A percentile compares a stretch with the other conserved stretches of the same genome.
phyloP scores from a whole-genome alignment of 208 protist species.

The Novymonas esmeraldas region DNA sequence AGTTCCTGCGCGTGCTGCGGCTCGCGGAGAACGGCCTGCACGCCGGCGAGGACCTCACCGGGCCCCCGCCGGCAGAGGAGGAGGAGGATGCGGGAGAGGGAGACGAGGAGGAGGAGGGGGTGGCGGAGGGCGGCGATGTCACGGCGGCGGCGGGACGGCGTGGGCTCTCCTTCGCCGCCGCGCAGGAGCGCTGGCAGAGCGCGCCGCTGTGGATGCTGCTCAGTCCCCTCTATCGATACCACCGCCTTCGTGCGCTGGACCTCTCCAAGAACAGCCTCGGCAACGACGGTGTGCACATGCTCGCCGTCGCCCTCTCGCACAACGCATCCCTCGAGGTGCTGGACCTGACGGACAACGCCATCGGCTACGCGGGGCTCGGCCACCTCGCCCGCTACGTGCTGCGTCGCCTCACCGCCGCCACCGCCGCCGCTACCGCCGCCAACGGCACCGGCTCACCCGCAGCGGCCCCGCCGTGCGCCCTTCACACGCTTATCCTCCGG shows the following conservation, averaged over 20 bases:
- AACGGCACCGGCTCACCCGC: slow-evolving; percentile 25
- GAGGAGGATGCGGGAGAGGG: slow-evolving; percentile 45
- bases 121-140: slow-evolving; percentile 1
- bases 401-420: slow-evolving; percentile 42
- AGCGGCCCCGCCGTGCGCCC: slow-evolving; percentile 26
- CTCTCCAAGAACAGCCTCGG: slow-evolving; percentile 77
- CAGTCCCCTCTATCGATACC: slow-evolving; percentile 70
- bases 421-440: slow-evolving; percentile 17
- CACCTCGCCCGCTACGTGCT: slow-evolving; percentile 73
- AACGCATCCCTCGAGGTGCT: slow-evolving; percentile 78
- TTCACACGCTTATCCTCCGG: slow-evolving; percentile 47
- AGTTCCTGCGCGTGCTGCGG: slow-evolving; percentile 82
- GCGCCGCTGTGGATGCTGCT: slow-evolving; percentile 79
- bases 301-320: slow-evolving; percentile 69
- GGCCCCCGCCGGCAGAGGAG: slow-evolving; percentile 41
- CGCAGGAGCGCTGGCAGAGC: slow-evolving; percentile 57
- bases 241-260: slow-evolving; percentile 76
- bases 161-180: slow-evolving; percentile 19
- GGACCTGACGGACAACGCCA: slow-evolving; percentile 80
- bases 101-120: slow-evolving; percentile 31
- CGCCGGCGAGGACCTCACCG: slow-evolving; percentile 68
- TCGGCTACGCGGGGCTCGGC: slow-evolving; percentile 71
- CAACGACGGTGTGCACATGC: slow-evolving; percentile 67
- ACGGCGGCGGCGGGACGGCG: neutral
- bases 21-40: slow-evolving; percentile 82